A percentile compares a stretch with the other conserved stretches of the same genome.
These are phyloP conservation scores for Aegilops bicornis DNA, from an alignment of 176 grass and related monocot genomes.

Conservation along the genomic window DNA sequence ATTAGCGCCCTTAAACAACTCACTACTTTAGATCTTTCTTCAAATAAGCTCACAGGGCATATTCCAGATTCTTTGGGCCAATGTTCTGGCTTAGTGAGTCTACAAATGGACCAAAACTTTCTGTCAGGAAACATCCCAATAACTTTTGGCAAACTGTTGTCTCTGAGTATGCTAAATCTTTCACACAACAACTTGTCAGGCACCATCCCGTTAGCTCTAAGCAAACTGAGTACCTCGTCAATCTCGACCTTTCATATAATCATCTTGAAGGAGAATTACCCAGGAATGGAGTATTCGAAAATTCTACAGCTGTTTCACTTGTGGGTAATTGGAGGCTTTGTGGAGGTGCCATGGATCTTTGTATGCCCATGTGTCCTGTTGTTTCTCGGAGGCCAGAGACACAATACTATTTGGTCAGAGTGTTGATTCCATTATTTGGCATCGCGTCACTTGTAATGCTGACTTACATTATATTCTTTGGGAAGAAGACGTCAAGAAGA, in stretches of 20 bases:
- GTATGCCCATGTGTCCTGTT: slow-evolving; percentile 6
- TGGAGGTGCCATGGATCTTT: slow-evolving; percentile 21
- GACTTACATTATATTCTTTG: not conserved
- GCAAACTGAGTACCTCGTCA: not conserved
- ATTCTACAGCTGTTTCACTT: not conserved
- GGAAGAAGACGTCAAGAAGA: not conserved
- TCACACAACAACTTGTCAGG: slow-evolving; percentile 40
- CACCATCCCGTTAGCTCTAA: slow-evolving; percentile 13
- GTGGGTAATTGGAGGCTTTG: not conserved
- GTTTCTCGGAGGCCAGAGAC: not conserved
- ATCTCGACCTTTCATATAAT: slow-evolving; percentile 42
- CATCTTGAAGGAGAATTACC: not conserved
- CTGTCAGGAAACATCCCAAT: slow-evolving; percentile 22
- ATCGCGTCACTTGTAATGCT: not conserved
- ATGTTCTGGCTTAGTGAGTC: too few species aligned
- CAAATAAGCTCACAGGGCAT: too few species aligned
- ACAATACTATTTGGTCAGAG: not conserved
- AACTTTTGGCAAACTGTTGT: slow-evolving; percentile 5
- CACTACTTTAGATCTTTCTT: not conserved
- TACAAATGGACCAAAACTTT: too few species aligned
- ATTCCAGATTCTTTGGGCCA: too few species aligned
- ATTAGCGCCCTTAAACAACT: slow-evolving; percentile 31
- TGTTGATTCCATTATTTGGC: not conserved
- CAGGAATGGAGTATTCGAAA: not conserved
- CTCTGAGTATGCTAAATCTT: slow-evolving; percentile 27